These are phyloP conservation scores for Trametes cinnabarina DNA, from an alignment of 768 basidiomycete species.

Conservation along the genomic window DNA sequence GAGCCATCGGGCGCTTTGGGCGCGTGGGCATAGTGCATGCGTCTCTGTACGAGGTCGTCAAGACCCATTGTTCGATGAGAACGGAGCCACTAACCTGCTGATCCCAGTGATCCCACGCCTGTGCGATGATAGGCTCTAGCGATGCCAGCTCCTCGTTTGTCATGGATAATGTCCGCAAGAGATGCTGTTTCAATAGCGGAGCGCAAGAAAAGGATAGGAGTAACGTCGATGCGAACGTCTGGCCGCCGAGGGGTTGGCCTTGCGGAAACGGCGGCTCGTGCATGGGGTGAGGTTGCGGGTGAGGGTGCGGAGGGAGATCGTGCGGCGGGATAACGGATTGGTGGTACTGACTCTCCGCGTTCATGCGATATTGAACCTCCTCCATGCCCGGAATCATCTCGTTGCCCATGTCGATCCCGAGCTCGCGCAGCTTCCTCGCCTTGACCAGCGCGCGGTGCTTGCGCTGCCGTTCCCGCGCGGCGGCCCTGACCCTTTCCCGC, in stretches of 20 bases:
- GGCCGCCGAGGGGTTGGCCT: slow-evolving; percentile 49
- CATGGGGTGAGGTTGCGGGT: slow-evolving; percentile 38
- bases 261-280: slow-evolving; percentile 64
- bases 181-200: slow-evolving; percentile 70
- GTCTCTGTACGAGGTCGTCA: slow-evolving; percentile 35
- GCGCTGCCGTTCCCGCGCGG: slow-evolving; percentile 77
- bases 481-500: slow-evolving; percentile 68
- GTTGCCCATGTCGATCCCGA: slow-evolving; percentile 81
- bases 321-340: slow-evolving; percentile 36
- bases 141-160: slow-evolving; percentile 77
- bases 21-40: slow-evolving; percentile 43
- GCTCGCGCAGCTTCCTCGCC: slow-evolving; percentile 75
- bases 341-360: slow-evolving; percentile 39
- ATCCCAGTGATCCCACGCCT: slow-evolving; percentile 87
- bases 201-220: slow-evolving; percentile 75
- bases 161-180: slow-evolving; percentile 70
- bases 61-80: background rate
- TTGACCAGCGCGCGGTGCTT: slow-evolving; percentile 81
- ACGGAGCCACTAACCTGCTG: slow-evolving; percentile 53
- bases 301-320: slow-evolving; percentile 29
- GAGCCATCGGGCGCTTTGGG: slow-evolving; percentile 31
- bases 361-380: slow-evolving; percentile 62
- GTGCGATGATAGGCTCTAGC: slow-evolving; percentile 76
- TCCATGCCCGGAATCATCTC: slow-evolving; percentile 65
- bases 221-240: slow-evolving; percentile 77